Base-by-base conservation (phyloP, 352 stramenopile species). In the Phytopythium litorale region DNA sequence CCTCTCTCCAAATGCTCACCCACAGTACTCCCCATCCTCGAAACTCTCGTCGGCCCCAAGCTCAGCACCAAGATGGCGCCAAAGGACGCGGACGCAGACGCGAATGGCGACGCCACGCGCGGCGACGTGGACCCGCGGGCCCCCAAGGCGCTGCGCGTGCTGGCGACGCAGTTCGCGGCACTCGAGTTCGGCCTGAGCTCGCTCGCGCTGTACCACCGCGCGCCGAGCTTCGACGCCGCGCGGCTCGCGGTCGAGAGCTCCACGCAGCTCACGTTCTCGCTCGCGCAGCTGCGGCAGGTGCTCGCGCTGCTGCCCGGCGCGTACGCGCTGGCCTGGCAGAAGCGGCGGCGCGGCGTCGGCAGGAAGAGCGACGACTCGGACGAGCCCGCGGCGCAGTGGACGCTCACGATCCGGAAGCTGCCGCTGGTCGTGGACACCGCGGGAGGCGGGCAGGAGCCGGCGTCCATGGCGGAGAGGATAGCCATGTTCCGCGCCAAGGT, bases 211-310 rank as follows among this genome's bases (percentile, higher is more conserved):
- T 92, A 92, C 62, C 81, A 94, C 48, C 82, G 78, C 62, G 82
- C 83, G 23, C 65, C 85, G 15, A 76, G 81, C 51, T 89, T 90
- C 23, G 72, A 75, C 9, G 66, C 78, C 12, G 71, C 89, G 53
- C 89, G 90, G 57, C 78, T 65, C 38, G 70, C 85, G 1, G 68
- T 91, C 37, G 85, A 92, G 69, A 88, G 74, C 63, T 92, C 83
- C 32, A 79, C 67, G 46, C 83, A 92, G 61, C 75, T 77, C 23
- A 75, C 60, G 21, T 84, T 91, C 40, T 79, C 68, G 38, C 57
- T 75, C 30, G 63, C 73, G 49, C 75, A 89, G 49, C 50, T 91
- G 19, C 78, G 81, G 56, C 75, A 89, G 69, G 82, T 88, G 40
- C 30, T 89, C 45, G 70, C 71, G 62, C 38, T 91, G 11, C 49